Evolutionary conservation across 2,329 filamentous ascomycete species (phyloP), one percentile per base, ranked within the genome.

Genomic region (Cladophialophora yegresii): DNA sequence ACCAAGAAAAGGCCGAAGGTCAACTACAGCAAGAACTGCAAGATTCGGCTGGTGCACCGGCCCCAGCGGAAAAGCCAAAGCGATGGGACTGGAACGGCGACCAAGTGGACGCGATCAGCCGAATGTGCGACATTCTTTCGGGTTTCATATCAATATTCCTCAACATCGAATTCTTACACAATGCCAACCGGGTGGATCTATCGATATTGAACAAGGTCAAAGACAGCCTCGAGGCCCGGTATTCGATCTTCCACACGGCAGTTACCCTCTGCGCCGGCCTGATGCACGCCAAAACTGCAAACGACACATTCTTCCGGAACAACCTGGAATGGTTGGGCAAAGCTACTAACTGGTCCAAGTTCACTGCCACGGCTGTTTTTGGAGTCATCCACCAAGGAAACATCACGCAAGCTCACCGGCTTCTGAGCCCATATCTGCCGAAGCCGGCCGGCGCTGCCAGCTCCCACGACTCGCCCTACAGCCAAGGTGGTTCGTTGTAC

Each of bases 311-410:
- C 81, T 98, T 99, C 86, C 87, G 96, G 7, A 92, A 98, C 74
- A 99, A 99, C 75, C 80, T 99, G 26, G 95, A 99, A 70, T 99
- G 95, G 95, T 81, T 99, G 3, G 93, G 93, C 66, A 99, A 98
- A 82, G 95, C 95, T 28, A 92, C 98, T 54, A 99, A 99, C 81
- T 99, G 95, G 95, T 97, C 93, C 66, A 99, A 99, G 77, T 99
- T 99, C 76, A 97, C 95, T 0, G 95, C 95, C 13, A 99, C 95
- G 4, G 95, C 95, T 62, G 95, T 95, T 7, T 83, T 99, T 5
- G 95, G 95, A 77, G 95, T 98, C 58, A 97, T 99, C 68, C 95
- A 99, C 77, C 89, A 92, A 53, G 95, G 95, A 62, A 99, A 99
- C 77, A 83, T 99, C 64, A 90, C 89, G 26, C 93, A 99, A 74